These are phyloP conservation scores for Sugiyamaella xylanicola DNA, from an alignment of 1,139 yeast genomes.

Conservation along the genomic window DNA sequence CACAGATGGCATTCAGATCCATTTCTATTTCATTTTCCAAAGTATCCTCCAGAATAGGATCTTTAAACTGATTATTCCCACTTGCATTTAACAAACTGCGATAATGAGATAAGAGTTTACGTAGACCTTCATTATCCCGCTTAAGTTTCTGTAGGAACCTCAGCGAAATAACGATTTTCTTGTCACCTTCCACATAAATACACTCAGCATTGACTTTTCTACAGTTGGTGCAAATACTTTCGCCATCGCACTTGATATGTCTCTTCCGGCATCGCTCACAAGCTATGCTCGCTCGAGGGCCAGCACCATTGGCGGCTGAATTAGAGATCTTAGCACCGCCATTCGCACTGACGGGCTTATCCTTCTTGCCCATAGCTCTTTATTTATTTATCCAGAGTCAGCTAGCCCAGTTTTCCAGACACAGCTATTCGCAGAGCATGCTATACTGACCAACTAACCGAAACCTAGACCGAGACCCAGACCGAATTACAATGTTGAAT, in stretches of 20 bases:
- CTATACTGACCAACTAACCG: neutral
- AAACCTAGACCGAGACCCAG: no score
- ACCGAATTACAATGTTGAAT: no score
- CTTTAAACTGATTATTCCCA: conserved; percentile 5
- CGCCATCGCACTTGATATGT: conserved; percentile 82
- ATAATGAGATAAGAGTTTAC: neutral
- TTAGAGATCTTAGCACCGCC: neutral
- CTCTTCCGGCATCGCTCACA: conserved; percentile 75
- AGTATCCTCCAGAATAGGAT: neutral
- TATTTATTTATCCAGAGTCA: neutral
- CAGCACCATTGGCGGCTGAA: neutral
- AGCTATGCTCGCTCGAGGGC: conserved; percentile 24
- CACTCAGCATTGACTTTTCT: conserved; percentile 59
- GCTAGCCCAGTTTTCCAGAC: neutral
- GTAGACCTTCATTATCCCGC: conserved; percentile 48
- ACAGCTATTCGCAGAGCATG: neutral
- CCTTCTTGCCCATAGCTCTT: conserved; percentile 7
- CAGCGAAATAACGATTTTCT: conserved; percentile 75
- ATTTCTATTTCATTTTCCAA: conserved; percentile 12
- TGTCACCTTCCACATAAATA: conserved; percentile 76
- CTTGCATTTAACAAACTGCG: neutral
- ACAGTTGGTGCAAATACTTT: conserved; percentile 74
- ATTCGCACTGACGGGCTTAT: neutral
- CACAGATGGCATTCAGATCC: conserved; percentile 14
- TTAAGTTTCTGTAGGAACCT: conserved; percentile 70